Percentiles rank a stretch among this genome's conserved stretches.
Evolutionary conservation across 176 grass and related monocot species (phyloP).

Genomic region (Aegilops tauschii): DNA sequence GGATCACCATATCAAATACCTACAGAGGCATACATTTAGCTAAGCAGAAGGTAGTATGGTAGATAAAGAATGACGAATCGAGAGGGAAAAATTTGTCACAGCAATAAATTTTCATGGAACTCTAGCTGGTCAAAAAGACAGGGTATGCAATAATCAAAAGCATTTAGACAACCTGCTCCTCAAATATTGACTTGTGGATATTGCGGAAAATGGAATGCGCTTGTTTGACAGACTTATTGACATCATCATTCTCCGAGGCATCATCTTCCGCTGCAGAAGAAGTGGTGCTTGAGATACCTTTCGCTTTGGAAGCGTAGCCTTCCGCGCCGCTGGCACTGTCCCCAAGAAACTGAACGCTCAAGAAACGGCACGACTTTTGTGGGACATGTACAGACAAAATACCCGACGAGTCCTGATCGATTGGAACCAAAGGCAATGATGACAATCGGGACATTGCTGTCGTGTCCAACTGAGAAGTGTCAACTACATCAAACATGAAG

Average conservation of each 20-base stretch:
- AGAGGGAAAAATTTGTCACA: not conserved
- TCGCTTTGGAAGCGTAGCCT: constrained; percentile 33
- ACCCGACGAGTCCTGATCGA: constrained; percentile 64
- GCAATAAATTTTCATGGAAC: not conserved
- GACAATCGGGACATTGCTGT: constrained; percentile 38
- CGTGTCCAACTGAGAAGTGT: constrained; percentile 53
- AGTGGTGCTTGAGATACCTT: constrained; percentile 34
- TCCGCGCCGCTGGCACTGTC: constrained; percentile 29
- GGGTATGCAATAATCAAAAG: not conserved
- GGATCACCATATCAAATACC: constrained; percentile 92
- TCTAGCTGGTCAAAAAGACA: constrained; percentile 4
- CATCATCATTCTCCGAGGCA: constrained; percentile 44
- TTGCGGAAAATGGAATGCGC: constrained; percentile 71
- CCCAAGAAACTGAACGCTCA: constrained; percentile 69
- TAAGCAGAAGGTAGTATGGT: constrained; percentile 6
- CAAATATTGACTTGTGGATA: constrained; percentile 81
- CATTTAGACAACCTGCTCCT: constrained; percentile 60
- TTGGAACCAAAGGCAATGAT: constrained; percentile 49
- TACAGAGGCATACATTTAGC: constrained; percentile 28
- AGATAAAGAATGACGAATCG: constrained; percentile 18
- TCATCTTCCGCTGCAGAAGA: constrained; percentile 33
- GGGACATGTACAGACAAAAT: constrained; percentile 72
- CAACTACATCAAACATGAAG: constrained; percentile 80
- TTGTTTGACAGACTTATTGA: constrained; percentile 54
- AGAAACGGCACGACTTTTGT: constrained; percentile 54